A percentile compares a stretch with the other conserved stretches of the same genome.
These are phyloP conservation scores for Colletotrichum ledebouriae DNA, from an alignment of 2,329 filamentous ascomycete species.

Conservation along the genomic window DNA sequence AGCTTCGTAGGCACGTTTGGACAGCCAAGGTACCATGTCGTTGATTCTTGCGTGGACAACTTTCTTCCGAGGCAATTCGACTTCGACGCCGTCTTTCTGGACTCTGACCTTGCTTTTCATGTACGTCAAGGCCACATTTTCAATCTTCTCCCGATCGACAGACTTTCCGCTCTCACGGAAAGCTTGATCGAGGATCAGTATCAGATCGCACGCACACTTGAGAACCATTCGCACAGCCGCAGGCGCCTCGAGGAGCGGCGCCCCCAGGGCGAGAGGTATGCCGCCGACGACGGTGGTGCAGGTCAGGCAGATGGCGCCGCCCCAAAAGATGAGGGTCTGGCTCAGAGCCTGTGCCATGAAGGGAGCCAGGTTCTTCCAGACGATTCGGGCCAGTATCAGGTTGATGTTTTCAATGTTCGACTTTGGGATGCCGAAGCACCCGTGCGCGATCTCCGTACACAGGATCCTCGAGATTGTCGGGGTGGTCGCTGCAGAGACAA, in stretches of 20 bases:
- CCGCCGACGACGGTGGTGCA: constrained; percentile 46
- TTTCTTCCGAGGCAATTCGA: not conserved
- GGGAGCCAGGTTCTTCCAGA: constrained; percentile 46
- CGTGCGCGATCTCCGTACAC: constrained; percentile 45
- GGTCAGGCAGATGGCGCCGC: constrained; percentile 35
- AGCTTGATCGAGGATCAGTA: constrained; percentile 29
- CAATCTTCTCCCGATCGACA: constrained; percentile 4
- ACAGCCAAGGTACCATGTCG: constrained; percentile 12
- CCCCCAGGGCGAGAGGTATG: constrained; percentile 19
- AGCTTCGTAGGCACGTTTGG: constrained; percentile 15
- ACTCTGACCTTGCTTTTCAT: not conserved
- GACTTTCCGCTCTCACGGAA: constrained; percentile 15
- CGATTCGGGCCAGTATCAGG: constrained; percentile 40
- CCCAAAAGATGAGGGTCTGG: constrained; percentile 42
- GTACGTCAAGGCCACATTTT: not conserved
- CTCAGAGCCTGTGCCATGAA: constrained; percentile 43
- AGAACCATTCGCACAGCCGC: constrained; percentile 29
- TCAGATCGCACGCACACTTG: constrained; percentile 40
- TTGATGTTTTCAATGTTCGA: constrained; percentile 44
- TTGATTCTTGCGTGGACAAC: constrained; percentile 12
- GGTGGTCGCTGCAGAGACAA: constrained; percentile 42
- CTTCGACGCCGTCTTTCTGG: not conserved
- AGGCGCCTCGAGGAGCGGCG: constrained; percentile 35
- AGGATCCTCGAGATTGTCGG: constrained; percentile 46
- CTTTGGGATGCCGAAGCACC: constrained; percentile 45